Evolutionary conservation across 495 filamentous ascomycete genomes (phyloP).

Genomic region (Penicillium lividum): DNA sequence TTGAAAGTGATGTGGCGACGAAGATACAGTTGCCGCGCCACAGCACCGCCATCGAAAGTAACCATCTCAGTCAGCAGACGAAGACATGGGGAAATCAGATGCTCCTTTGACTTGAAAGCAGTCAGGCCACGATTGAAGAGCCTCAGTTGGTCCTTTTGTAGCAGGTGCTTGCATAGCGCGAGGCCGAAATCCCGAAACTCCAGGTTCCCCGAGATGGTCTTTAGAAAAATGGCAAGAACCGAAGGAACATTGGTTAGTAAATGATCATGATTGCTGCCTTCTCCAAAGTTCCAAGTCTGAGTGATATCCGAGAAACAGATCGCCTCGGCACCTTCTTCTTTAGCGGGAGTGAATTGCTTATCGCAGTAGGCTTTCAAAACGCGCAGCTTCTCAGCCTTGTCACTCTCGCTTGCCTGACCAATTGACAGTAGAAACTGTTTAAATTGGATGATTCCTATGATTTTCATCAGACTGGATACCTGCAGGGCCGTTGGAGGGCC

Average conservation of each 20-base stretch:
- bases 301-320: slow-evolving; percentile 72
- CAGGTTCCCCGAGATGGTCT: slow-evolving; percentile 65
- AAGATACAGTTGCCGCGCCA: slow-evolving; percentile 69
- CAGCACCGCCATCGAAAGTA: slow-evolving; percentile 76
- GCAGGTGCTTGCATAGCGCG: slow-evolving; percentile 68
- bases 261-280: slow-evolving; percentile 69
- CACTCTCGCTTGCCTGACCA: slow-evolving; percentile 47
- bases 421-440: slow-evolving; percentile 73
- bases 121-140: slow-evolving; percentile 71
- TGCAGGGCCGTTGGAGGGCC: not conserved
- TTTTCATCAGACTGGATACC: not conserved
- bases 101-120: slow-evolving; percentile 73
- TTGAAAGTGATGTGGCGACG: slow-evolving; percentile 72
- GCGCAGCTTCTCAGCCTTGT: slow-evolving; percentile 50
- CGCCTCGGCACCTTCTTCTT: slow-evolving; percentile 55
- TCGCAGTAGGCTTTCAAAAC: slow-evolving; percentile 76
- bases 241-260: slow-evolving; percentile 74
- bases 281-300: slow-evolving; percentile 75
- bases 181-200: slow-evolving; percentile 72
- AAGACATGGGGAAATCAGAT: slow-evolving; percentile 80
- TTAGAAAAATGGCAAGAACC: slow-evolving; percentile 73
- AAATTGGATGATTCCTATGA: slow-evolving; percentile 69
- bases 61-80: slow-evolving; percentile 77
- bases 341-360: slow-evolving; percentile 56
- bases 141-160: slow-evolving; percentile 71